phyloP scores from a whole-genome alignment of 495 filamentous ascomycete species.

The Friedmanniomyces endolithicus region DNA sequence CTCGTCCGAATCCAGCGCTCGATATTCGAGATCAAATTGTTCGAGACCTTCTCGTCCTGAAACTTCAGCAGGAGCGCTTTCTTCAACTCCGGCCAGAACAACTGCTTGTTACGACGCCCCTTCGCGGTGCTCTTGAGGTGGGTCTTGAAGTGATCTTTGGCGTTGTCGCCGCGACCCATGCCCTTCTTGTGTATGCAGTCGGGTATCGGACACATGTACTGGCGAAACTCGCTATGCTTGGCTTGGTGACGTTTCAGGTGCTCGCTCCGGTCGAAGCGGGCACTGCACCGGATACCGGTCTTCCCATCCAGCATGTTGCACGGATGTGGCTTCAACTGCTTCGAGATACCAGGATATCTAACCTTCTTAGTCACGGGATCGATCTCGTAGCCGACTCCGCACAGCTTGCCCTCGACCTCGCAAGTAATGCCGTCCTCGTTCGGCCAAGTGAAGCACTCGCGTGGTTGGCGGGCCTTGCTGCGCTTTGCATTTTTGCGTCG shows the following conservation, averaged over 20 bases:
- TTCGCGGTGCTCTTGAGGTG: conserved; percentile 6
- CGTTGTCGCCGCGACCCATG: conserved; percentile 17
- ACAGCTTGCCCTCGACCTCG: not conserved
- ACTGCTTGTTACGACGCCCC: conserved; percentile 11
- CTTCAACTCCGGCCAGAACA: conserved; percentile 2
- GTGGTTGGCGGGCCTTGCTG: not conserved
- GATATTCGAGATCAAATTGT: conserved; percentile 8
- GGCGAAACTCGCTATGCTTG: conserved; percentile 1
- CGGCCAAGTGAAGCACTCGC: not conserved
- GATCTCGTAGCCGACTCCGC: not conserved
- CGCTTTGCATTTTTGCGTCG: not conserved
- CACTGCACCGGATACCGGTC: not conserved
- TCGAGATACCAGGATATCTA: not conserved
- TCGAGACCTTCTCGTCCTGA: not conserved
- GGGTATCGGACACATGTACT: conserved; percentile 6
- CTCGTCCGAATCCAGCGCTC: conserved; percentile 6
- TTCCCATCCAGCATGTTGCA: not conserved
- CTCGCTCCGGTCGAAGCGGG: conserved; percentile 14
- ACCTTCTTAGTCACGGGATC: not conserved
- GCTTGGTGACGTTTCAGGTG: conserved; percentile 15
- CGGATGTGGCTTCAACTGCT: not conserved
- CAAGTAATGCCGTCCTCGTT: not conserved
- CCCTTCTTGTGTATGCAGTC: conserved; percentile 6
- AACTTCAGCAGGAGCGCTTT: not conserved
- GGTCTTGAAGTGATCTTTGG: conserved; percentile 18